Evolutionary conservation across 2,329 filamentous ascomycete genomes (phyloP).

Genomic region (Penicillium verrucosum): DNA sequence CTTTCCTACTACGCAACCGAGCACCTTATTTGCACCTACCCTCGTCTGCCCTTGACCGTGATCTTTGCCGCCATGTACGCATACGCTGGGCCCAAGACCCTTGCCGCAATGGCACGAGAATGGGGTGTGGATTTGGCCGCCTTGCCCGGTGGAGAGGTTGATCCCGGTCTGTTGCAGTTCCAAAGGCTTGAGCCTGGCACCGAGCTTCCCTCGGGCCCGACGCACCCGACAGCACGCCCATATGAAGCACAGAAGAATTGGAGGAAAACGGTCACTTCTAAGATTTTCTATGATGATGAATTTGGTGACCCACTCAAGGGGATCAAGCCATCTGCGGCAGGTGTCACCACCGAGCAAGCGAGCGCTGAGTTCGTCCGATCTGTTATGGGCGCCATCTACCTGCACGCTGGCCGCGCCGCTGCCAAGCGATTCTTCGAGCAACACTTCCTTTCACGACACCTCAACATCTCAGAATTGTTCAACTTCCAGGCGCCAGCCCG

Average conservation of each 20-base stretch:
- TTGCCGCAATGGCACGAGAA: constrained; percentile 70
- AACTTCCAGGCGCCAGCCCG: constrained; percentile 77
- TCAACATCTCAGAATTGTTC: constrained; percentile 76
- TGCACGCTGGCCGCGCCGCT: constrained; percentile 75
- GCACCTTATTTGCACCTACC: constrained; percentile 82
- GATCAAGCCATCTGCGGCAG: constrained; percentile 30
- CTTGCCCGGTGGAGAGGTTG: constrained; percentile 83
- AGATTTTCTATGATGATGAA: constrained; percentile 77
- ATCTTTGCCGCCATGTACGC: constrained; percentile 82
- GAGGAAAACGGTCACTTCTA: constrained; percentile 69
- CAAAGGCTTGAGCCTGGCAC: constrained; percentile 47
- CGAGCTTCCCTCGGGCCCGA: constrained; percentile 37
- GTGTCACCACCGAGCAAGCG: constrained; percentile 56
- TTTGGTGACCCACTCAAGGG: constrained; percentile 65
- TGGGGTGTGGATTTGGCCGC: constrained; percentile 93
- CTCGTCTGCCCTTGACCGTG: constrained; percentile 84
- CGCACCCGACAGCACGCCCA: constrained; percentile 42
- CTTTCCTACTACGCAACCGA: constrained; percentile 87
- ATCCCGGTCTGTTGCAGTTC: constrained; percentile 87
- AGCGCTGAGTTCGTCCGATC: constrained; percentile 77
- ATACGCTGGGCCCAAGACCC: constrained; percentile 72
- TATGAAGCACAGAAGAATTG: constrained; percentile 56
- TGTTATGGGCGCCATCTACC: constrained; percentile 77
- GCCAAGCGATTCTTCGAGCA: constrained; percentile 77
- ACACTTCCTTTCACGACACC: constrained; percentile 76